Conservation (phyloP, 495 filamentous ascomycete genomes). For the Aspergillus hancockii region DNA sequence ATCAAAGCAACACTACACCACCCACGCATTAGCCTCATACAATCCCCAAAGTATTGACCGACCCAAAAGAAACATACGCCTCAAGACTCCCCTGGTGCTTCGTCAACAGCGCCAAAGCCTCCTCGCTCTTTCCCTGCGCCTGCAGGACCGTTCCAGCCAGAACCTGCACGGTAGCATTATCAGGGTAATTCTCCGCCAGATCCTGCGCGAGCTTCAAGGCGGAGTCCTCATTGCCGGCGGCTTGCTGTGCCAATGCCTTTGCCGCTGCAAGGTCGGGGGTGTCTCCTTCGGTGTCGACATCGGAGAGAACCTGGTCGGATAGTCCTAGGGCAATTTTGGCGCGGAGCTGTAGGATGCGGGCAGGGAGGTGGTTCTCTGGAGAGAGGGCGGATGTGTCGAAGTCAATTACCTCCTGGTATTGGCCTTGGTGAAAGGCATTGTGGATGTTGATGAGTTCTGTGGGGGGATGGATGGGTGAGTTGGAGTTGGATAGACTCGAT, state of each 20-base stretch:
- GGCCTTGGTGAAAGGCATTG: slow-evolving; percentile 91
- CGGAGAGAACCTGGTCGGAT: slow-evolving; percentile 66
- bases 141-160: slow-evolving; percentile 76
- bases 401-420: slow-evolving; percentile 80
- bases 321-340: slow-evolving; percentile 80
- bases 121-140: slow-evolving; percentile 73
- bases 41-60: not conserved
- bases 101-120: slow-evolving; percentile 74
- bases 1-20: slow-evolving; percentile 63
- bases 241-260: slow-evolving; percentile 71
- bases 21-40: not conserved
- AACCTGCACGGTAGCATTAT: slow-evolving; percentile 81
- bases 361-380: slow-evolving; percentile 70
- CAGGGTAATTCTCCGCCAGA: slow-evolving; percentile 62
- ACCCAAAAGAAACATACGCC: slow-evolving; percentile 61
- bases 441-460: slow-evolving; percentile 94
- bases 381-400: slow-evolving; percentile 77
- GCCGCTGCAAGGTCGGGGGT: slow-evolving; percentile 76
- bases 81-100: slow-evolving; percentile 83
- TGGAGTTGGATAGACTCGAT: slow-evolving; percentile 2
- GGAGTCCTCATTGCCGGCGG: slow-evolving; percentile 55
- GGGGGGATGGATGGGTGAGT: slow-evolving; percentile 15
- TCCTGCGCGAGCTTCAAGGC: slow-evolving; percentile 65
- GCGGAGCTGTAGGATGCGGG: slow-evolving; percentile 78
- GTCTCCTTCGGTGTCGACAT: slow-evolving; percentile 62